Evolutionary conservation across 345 rosid species (phyloP), one percentile per base, ranked within the genome.

Genomic region (Lepidium aucheri): DNA sequence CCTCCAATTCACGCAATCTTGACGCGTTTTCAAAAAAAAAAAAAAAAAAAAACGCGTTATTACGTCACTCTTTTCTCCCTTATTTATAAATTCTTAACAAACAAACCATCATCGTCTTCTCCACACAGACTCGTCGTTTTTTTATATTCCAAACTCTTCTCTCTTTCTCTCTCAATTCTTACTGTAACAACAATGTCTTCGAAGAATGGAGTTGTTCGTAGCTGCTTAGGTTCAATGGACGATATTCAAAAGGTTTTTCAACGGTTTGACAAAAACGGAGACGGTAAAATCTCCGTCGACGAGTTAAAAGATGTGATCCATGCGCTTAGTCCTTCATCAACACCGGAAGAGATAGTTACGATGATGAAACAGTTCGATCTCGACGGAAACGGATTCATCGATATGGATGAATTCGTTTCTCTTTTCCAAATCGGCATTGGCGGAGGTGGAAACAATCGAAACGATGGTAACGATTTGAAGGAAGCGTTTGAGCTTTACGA

Each of bases 401-500:
- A 90, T 62, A 63, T 94, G 49, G 89, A 86, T 42, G 99, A 94
- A 68, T 94, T 90, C 80, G 64, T 81, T 3, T 83, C 77, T 26
- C 59, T 67, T 4, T 74, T 74, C 42, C 77, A 73, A 38, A 45
- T 51, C 62, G 73, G 66, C 45, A 34, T 26, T 38, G 62, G 53
- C 4, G 63, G 63, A 5, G 58, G 42, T 0, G 67, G 41, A 0
- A 60, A 60, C 6, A 41, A 28, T 10, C 17, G 24, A 0, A 52
- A n/a, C 53, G 52, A 38, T 6, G 50, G 26, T 16, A 80, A 78
- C 43, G 96, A 90, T 44, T 70, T 94, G 65, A 85, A 66, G 75
- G 97, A 88, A 53, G 97, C 99, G 9, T 94, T 94, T 75, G 86
- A 90, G 58, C 46, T 86, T n/a, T 94, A 85, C 68, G 99, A 94